Conservation (phyloP, 331 rosid species). For the Telfairia occidentalis region DNA sequence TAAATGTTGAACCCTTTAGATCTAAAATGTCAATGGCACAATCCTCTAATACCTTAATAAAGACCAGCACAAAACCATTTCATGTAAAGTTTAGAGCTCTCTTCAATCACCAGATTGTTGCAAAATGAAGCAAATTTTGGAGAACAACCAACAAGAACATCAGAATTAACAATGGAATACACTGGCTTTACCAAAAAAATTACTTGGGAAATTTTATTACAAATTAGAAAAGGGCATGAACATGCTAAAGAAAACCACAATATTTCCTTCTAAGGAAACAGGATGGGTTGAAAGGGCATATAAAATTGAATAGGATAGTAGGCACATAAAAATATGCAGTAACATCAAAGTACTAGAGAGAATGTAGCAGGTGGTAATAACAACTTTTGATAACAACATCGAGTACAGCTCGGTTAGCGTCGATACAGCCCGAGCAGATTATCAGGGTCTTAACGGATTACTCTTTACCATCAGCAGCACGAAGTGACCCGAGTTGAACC, state of each 20-base stretch:
- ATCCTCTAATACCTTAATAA: not conserved
- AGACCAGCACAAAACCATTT: not conserved
- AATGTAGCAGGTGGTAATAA: not conserved
- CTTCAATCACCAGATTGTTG: not conserved
- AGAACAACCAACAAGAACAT: not conserved
- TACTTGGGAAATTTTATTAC: not conserved
- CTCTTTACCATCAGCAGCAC: constrained; percentile 89
- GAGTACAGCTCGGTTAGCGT: not conserved
- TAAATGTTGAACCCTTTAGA: no score
- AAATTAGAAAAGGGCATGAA: not conserved
- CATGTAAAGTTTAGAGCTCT: not conserved
- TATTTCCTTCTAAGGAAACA: not conserved
- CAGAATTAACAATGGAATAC: not conserved
- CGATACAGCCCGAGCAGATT: not conserved
- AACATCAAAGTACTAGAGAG: not conserved
- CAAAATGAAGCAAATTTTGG: not conserved
- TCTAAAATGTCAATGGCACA: no score
- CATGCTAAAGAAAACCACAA: not conserved
- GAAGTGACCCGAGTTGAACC: constrained; percentile 89
- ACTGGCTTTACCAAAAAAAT: not conserved
- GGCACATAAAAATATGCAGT: not conserved
- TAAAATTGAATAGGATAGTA: not conserved
- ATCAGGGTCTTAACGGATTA: not conserved
- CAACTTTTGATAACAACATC: not conserved
- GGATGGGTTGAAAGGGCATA: not conserved